phyloP scores from a whole-genome alignment of 208 protist genomes.

The Kentomonas sorsogonicus region DNA sequence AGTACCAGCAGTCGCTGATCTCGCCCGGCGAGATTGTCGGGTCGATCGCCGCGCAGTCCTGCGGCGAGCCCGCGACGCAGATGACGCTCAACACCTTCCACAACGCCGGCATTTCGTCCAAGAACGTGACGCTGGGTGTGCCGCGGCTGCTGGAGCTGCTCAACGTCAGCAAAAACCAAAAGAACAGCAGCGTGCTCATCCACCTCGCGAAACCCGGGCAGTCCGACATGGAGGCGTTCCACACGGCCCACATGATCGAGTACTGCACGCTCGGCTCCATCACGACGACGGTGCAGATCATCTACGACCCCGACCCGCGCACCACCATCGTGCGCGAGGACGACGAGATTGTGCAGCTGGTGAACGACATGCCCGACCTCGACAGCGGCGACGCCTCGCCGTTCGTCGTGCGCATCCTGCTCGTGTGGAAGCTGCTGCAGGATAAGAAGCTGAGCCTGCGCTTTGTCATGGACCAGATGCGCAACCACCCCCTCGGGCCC shows the following conservation, averaged over 20 bases:
- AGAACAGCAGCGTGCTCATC: slow-evolving; percentile 95
- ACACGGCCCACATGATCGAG: slow-evolving; percentile 91
- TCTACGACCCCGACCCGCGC: slow-evolving; percentile 95
- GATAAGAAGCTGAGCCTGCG: slow-evolving; percentile 92
- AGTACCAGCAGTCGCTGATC: slow-evolving; percentile 92
- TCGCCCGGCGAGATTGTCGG: slow-evolving; percentile 98
- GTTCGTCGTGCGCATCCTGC: slow-evolving; percentile 95
- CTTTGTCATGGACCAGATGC: slow-evolving; percentile 88
- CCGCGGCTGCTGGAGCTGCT: slow-evolving; percentile 99
- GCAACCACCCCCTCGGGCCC: too few relatives aligned
- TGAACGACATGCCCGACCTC: slow-evolving; percentile 58
- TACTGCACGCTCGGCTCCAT: slow-evolving; percentile 93
- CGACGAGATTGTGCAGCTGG: slow-evolving; percentile 51
- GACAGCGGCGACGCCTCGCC: slow-evolving; percentile 63
- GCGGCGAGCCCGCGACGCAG: slow-evolving; percentile 99
- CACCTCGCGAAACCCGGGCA: slow-evolving; percentile 74
- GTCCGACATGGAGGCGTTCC: slow-evolving; percentile 64
- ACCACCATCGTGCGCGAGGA: slow-evolving; percentile 95
- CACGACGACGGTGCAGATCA: slow-evolving; percentile 92
- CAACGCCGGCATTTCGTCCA: slow-evolving; percentile 98
- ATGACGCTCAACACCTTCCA: slow-evolving; percentile 99
- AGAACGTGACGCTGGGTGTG: slow-evolving; percentile 99
- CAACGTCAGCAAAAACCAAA: slow-evolving; percentile 95
- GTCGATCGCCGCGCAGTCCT: slow-evolving; percentile 98
- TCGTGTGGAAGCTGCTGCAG: slow-evolving; percentile 89